Percentiles rank a stretch among this genome's conserved stretches.
phyloP scores from a whole-genome alignment of 495 filamentous ascomycete species.

The Astrothelium subdiscretum region DNA sequence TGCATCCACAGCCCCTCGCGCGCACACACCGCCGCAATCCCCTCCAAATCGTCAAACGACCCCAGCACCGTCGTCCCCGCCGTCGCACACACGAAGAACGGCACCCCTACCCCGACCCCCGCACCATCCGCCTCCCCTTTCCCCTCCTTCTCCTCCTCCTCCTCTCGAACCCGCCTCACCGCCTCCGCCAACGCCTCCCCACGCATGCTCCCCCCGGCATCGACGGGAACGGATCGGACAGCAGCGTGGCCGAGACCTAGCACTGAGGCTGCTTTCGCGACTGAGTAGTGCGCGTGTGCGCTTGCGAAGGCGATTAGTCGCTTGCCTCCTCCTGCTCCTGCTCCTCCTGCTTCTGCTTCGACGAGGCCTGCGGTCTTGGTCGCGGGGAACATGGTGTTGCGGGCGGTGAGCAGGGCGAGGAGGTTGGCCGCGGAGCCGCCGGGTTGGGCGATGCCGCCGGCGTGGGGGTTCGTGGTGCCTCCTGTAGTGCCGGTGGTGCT shows the following conservation, averaged over 20 bases:
- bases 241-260: constrained; percentile 66
- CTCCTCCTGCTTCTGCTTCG: neutral
- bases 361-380: constrained; percentile 65
- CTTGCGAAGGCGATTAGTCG: constrained; percentile 79
- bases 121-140: too few species aligned
- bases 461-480: constrained; percentile 39
- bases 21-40: constrained; percentile 59
- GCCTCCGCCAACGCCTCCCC: constrained; percentile 48
- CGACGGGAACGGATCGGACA: constrained; percentile 65
- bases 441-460: constrained; percentile 78
- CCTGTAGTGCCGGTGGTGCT: neutral
- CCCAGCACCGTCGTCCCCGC: constrained; percentile 90
- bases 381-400: constrained; percentile 69
- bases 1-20: constrained; percentile 76
- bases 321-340: constrained; percentile 20
- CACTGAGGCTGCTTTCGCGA: constrained; percentile 87
- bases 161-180: constrained; percentile 43
- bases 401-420: constrained; percentile 77
- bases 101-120: too few species aligned
- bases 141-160: constrained; percentile 35
- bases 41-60: constrained; percentile 71
- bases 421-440: constrained; percentile 80
- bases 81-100: constrained; percentile 92
- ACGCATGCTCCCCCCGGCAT: constrained; percentile 59
- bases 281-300: constrained; percentile 80